Conservation (phyloP, 148 eudicot species). For the Amaranthus cruentus region DNA sequence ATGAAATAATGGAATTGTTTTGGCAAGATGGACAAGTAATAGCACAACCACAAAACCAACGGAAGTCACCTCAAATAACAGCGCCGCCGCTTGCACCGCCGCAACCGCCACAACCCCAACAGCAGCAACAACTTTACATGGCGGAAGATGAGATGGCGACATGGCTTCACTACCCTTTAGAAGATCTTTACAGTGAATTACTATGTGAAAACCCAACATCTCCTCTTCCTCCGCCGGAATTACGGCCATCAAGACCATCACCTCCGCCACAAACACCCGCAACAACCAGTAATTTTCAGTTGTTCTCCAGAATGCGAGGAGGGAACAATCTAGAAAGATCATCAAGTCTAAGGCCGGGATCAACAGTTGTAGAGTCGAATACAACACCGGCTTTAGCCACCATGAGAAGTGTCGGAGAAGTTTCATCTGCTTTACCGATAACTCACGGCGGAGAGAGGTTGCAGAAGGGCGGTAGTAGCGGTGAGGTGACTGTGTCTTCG, state of each 20-base stretch:
- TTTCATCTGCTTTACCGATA: slow-evolving; percentile 8
- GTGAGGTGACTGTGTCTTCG: slow-evolving; percentile 40
- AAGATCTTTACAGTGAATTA: slow-evolving; percentile 48
- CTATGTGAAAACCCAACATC: slow-evolving; percentile 24
- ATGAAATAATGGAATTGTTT: slow-evolving; percentile 57
- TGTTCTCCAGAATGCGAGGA: slow-evolving; percentile 33
- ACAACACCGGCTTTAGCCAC: slow-evolving; percentile 16
- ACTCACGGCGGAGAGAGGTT: slow-evolving; percentile 13
- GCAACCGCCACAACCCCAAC: slow-evolving; percentile 14
- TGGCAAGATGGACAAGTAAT: slow-evolving; percentile 62
- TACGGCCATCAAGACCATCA: slow-evolving; percentile 3
- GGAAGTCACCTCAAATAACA: slow-evolving; percentile 23
- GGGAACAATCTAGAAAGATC: slow-evolving; percentile 21
- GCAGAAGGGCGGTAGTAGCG: slow-evolving; percentile 23
- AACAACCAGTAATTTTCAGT: slow-evolving; percentile 25
- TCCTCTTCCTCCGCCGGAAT: slow-evolving; percentile 13
- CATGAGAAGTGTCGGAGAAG: slow-evolving; percentile 22
- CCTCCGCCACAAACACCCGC: neutral
- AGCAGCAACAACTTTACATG: slow-evolving; percentile 35
- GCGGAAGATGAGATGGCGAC: slow-evolving; percentile 69
- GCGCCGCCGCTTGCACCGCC: neutral
- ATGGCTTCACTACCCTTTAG: slow-evolving; percentile 65
- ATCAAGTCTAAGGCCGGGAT: slow-evolving; percentile 21
- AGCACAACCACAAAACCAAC: slow-evolving; percentile 42
- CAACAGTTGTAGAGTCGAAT: slow-evolving; percentile 52